Evolutionary conservation across 2,329 filamentous ascomycete genomes (phyloP).

Genomic region (Scytalidium lignicola): DNA sequence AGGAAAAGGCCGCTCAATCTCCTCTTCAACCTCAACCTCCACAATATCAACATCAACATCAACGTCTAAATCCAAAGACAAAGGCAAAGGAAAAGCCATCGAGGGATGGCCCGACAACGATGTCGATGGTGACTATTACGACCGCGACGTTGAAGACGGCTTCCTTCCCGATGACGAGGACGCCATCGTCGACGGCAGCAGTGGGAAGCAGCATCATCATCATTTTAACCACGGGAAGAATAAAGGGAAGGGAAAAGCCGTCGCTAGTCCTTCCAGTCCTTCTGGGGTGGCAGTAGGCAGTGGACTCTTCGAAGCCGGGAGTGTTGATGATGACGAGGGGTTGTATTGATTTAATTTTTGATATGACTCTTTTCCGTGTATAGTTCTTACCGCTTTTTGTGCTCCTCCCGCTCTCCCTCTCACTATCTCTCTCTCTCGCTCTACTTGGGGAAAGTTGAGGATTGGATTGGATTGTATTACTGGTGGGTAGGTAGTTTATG

Average conservation of each 20-base stretch:
- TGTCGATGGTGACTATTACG: slow-evolving; percentile 37
- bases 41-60: no score
- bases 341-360: slow-evolving; percentile 22
- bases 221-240: slow-evolving; percentile 37
- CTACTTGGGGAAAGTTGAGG: no score
- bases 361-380: no score
- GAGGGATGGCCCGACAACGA: not conserved
- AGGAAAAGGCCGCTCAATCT: slow-evolving; percentile 24
- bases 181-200: slow-evolving; percentile 22
- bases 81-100: not conserved
- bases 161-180: no score
- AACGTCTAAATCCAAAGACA: not conserved
- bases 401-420: not conserved
- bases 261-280: slow-evolving; percentile 32
- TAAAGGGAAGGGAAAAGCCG: slow-evolving; percentile 55
- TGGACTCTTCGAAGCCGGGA: slow-evolving; percentile 14
- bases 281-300: not conserved
- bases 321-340: slow-evolving; percentile 28
- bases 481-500: no score
- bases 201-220: no score
- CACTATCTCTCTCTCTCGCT: no score
- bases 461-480: no score
- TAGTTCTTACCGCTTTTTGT: no score
- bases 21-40: not conserved
- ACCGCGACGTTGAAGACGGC: slow-evolving; percentile 3